These are phyloP conservation scores for Rubia peregrina DNA, from an alignment of 305 asterid species.

Conservation along the genomic window DNA sequence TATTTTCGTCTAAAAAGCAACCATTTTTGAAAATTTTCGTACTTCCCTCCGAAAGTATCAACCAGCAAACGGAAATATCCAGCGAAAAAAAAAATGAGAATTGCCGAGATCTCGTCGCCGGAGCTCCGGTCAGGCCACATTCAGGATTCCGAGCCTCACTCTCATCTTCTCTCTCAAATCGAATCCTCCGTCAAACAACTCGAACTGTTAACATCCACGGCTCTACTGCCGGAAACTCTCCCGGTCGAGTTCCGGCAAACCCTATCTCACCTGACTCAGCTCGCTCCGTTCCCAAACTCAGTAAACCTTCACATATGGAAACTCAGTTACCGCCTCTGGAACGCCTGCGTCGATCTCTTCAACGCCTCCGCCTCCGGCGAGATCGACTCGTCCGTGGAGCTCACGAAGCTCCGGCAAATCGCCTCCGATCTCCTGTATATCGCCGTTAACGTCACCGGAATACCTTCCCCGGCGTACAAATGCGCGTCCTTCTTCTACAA, in stretches of 20 bases:
- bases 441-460: conserved; percentile 54
- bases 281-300: conserved; percentile 65
- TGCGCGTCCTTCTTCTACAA: conserved; percentile 71
- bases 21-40: neutral
- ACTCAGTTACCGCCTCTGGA: conserved; percentile 93
- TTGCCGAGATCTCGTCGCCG: conserved; percentile 72
- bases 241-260: conserved; percentile 48
- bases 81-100: conserved; percentile 44
- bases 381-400: conserved; percentile 41
- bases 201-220: conserved; percentile 44
- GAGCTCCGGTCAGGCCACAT: conserved; percentile 46
- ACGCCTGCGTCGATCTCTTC: conserved; percentile 75
- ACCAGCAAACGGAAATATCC: neutral
- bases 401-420: conserved; percentile 76
- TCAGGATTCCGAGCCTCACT: conserved; percentile 28
- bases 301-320: conserved; percentile 69
- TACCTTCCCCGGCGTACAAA: conserved; percentile 73
- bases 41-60: conserved; percentile 24
- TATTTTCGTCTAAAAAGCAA: neutral
- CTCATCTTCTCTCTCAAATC: conserved; percentile 43
- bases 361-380: conserved; percentile 40
- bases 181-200: conserved; percentile 57
- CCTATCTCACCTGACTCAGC: conserved; percentile 45
- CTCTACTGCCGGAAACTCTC: conserved; percentile 51
- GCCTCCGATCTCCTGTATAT: conserved; percentile 72